phyloP scores from a whole-genome alignment of 148 eudicot species.

The Vaccinium darrowii region DNA sequence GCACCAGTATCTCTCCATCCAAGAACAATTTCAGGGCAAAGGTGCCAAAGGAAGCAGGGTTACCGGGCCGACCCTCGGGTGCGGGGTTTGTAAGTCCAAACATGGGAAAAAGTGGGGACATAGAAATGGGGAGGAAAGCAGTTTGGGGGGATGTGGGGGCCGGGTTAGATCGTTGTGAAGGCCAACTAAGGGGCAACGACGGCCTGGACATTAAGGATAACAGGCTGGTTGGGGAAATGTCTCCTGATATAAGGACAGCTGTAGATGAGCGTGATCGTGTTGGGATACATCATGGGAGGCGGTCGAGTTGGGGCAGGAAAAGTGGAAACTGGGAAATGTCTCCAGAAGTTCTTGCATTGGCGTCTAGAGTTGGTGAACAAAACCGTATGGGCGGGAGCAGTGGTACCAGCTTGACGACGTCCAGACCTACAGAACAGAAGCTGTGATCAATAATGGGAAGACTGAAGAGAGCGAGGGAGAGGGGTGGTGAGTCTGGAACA shows the following conservation, averaged over 20 bases:
- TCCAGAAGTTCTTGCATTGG: constrained; percentile 84
- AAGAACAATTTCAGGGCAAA: constrained; percentile 77
- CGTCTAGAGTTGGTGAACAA: constrained; percentile 67
- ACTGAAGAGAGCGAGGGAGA: neutral
- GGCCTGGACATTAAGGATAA: constrained; percentile 56
- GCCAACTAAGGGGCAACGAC: constrained; percentile 56
- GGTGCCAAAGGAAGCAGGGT: constrained; percentile 63
- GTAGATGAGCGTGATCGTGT: constrained; percentile 82
- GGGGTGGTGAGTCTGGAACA: constrained; percentile 5
- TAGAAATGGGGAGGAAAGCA: constrained; percentile 97
- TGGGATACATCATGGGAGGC: constrained; percentile 50
- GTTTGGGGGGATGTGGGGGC: constrained; percentile 92
- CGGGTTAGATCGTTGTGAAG: constrained; percentile 57
- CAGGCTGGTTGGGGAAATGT: constrained; percentile 48
- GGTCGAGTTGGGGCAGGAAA: constrained; percentile 88
- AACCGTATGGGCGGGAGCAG: constrained; percentile 50
- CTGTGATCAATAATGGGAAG: constrained; percentile 20
- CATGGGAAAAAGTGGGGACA: constrained; percentile 86
- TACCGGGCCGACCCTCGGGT: constrained; percentile 47
- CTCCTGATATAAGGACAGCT: constrained; percentile 73
- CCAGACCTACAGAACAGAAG: constrained; percentile 30
- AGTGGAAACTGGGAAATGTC: constrained; percentile 99
- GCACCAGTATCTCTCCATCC: constrained; percentile 55
- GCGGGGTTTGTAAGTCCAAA: constrained; percentile 91
- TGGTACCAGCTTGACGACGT: constrained; percentile 28